Evolutionary conservation across 2,329 filamentous ascomycete genomes (phyloP), one percentile per base, ranked within the genome.

Genomic region (Clonostachys rosea): DNA sequence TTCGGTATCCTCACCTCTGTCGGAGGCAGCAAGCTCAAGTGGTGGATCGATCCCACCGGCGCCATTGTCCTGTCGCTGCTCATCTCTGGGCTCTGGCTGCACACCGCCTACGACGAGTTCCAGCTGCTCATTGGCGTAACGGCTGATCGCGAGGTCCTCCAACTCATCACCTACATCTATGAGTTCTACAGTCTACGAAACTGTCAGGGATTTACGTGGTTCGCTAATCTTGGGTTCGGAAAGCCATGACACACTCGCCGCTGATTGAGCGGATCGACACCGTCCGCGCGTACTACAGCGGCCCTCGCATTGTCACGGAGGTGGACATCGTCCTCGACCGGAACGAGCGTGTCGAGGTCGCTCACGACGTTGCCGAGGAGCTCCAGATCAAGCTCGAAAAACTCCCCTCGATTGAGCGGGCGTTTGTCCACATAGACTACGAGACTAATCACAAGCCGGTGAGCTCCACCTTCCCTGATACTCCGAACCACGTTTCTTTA

Each of bases 271-370:
- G 83, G 55, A 73, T 84, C 37, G 79, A 83, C 52, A 81, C 76
- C 50, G 68, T 68, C 59, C 74, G 76, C 47, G 80, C 79, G 5
- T 84, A 84, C 56, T 79, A 83, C 55, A 78, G 78, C 0, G 80
- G 81, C 0, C 77, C 83, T 52, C 72, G 75, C 37, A 79, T 81
- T 54, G 83, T 82, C 52, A 80, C 83, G 16, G 80, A 84, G 54
- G 74, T 84, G 5, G 80, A 84, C 54, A 72, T 84, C 45, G 73
- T 84, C 44, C 79, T 84, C 69, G 73, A 81, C 55, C 75, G 75
- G 50, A 64, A 71, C 5, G 68, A 73, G 3, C 76, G 75, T 7
- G 65, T 83, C 24, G 76, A 72, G 49, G 65, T 81, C 45, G 78
- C 78, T 3, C 80, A 84, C 53, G 79, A 84, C 52, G 75, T 84